These are phyloP conservation scores for Melampsora larici-populina DNA, from an alignment of 1,284 basidiomycete genomes.

Conservation along the genomic window DNA sequence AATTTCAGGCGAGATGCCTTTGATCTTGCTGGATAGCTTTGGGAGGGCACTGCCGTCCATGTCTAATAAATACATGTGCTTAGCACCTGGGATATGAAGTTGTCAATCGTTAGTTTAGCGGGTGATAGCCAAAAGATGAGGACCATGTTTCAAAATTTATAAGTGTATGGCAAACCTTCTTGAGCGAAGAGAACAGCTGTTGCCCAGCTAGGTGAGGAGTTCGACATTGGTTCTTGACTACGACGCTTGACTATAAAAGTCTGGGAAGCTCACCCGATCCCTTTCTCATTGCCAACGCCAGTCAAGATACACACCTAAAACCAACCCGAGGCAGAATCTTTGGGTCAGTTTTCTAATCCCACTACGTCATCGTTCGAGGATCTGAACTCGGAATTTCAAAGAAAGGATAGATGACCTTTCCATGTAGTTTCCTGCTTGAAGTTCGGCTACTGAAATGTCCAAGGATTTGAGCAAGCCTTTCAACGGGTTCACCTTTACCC, in stretches of 20 bases:
- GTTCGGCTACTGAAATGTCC: slow-evolving; percentile 16
- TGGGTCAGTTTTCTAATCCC: background rate
- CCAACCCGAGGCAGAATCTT: background rate
- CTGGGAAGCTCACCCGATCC: slow-evolving; percentile 47
- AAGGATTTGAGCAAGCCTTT: slow-evolving; percentile 20
- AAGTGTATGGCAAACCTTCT: slow-evolving; percentile 45
- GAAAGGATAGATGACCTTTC: background rate
- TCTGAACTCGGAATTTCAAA: background rate
- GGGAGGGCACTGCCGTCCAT: slow-evolving; percentile 49
- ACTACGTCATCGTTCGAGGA: background rate
- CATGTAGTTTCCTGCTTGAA: slow-evolving; percentile 23
- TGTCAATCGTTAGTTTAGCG: background rate
- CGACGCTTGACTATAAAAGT: background rate
- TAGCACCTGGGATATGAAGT: slow-evolving; percentile 44
- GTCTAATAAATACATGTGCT: slow-evolving; percentile 51
- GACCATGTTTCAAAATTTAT: background rate
- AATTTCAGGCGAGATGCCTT: slow-evolving; percentile 49
- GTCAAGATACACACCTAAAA: slow-evolving; percentile 52
- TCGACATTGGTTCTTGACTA: background rate
- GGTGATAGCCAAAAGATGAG: background rate
- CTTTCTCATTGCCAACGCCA: slow-evolving; percentile 49
- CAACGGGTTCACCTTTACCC: background rate
- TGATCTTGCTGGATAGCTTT: slow-evolving; percentile 46
- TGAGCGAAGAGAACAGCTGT: slow-evolving; percentile 48
- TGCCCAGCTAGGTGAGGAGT: slow-evolving; percentile 43